Percentiles rank a stretch among this genome's conserved stretches.
phyloP scores from a whole-genome alignment of 1,284 basidiomycete genomes.

The Pholiota adiposa region DNA sequence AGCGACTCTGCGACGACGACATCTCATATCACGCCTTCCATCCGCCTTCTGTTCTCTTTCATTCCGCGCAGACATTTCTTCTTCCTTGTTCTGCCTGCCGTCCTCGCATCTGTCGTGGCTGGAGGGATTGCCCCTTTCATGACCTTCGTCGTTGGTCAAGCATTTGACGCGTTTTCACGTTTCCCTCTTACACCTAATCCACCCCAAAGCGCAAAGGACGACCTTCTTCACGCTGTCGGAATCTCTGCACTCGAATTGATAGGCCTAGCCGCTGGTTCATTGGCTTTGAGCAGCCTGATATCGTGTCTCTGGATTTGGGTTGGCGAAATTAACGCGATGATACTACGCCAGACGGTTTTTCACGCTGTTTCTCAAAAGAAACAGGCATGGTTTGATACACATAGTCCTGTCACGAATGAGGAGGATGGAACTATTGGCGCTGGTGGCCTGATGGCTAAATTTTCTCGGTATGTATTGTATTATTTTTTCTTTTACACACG shows the following conservation, averaged over 20 bases:
- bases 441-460: slow-evolving; percentile 94
- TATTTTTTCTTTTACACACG: slow-evolving; percentile 5
- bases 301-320: slow-evolving; percentile 87
- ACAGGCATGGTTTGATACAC: slow-evolving; percentile 87
- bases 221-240: slow-evolving; percentile 61
- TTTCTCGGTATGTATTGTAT: slow-evolving; percentile 70
- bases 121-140: slow-evolving; percentile 91
- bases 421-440: slow-evolving; percentile 66
- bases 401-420: slow-evolving; percentile 37
- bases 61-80: slow-evolving; percentile 59
- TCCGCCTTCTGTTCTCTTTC: slow-evolving; percentile 65
- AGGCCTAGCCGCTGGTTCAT: slow-evolving; percentile 70
- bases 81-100: slow-evolving; percentile 73
- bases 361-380: slow-evolving; percentile 70
- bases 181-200: slow-evolving; percentile 46
- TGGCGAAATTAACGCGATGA: slow-evolving; percentile 80
- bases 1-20: not conserved
- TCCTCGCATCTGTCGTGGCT: slow-evolving; percentile 67
- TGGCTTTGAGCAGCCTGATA: slow-evolving; percentile 77
- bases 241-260: slow-evolving; percentile 72
- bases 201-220: slow-evolving; percentile 45
- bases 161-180: slow-evolving; percentile 78
- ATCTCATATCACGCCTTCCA: slow-evolving; percentile 26
- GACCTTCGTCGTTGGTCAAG: slow-evolving; percentile 88
- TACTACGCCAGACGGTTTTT: slow-evolving; percentile 75